Conservation (phyloP, 257 asterid genomes). For the Fraxinus anomala region DNA sequence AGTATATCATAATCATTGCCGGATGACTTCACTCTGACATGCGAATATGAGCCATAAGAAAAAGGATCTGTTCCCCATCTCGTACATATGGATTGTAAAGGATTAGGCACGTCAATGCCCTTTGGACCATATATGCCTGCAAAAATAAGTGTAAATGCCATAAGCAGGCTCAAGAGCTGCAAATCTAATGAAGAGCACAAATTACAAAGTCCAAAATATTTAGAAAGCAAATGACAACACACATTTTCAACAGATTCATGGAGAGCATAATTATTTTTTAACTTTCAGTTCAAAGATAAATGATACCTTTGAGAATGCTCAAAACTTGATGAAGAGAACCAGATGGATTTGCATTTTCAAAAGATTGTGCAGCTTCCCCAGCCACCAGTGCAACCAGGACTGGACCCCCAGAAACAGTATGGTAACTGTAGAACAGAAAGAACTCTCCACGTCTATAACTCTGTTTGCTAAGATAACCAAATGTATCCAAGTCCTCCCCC, state of each 20-base stretch:
- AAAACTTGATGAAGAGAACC: constrained; percentile 60
- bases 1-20: constrained; percentile 78
- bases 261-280: constrained; percentile 5
- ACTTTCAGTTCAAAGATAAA: constrained; percentile 8
- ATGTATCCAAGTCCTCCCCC: constrained; percentile 87
- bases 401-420: constrained; percentile 82
- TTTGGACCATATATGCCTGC: constrained; percentile 74
- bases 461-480: constrained; percentile 60
- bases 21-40: constrained; percentile 67
- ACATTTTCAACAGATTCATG: constrained; percentile 3
- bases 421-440: constrained; percentile 78
- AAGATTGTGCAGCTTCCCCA: constrained; percentile 74
- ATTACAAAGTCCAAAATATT: background rate
- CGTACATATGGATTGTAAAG: constrained; percentile 77
- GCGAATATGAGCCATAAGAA: constrained; percentile 81
- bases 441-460: constrained; percentile 71
- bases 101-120: constrained; percentile 70
- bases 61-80: constrained; percentile 83
- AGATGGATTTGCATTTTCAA: constrained; percentile 60
- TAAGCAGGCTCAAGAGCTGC: constrained; percentile 8
- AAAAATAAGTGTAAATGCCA: constrained; percentile 15
- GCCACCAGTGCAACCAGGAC: constrained; percentile 81
- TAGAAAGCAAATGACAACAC: constrained; percentile 1
- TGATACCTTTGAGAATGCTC: constrained; percentile 67
- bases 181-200: constrained; percentile 2